These are phyloP conservation scores for Lepidium sativum DNA, from an alignment of 345 rosid genomes.

Conservation along the genomic window DNA sequence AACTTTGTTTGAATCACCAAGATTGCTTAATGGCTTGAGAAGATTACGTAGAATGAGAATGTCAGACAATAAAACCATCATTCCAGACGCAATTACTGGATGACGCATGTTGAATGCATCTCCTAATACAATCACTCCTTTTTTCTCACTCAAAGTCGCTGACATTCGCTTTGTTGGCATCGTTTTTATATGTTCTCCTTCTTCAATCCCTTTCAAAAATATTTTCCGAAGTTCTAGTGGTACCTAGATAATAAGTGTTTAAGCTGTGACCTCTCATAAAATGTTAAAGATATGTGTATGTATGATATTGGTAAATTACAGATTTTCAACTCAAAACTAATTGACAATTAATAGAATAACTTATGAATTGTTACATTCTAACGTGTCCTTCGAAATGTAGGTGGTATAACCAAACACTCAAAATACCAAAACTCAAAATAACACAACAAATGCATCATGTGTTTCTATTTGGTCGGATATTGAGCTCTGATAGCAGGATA, in stretches of 20 bases:
- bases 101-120: conserved; percentile 54
- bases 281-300: too few relatives aligned
- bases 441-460: too few relatives aligned
- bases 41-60: conserved; percentile 41
- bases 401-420: too few relatives aligned
- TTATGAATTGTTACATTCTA: too few relatives aligned
- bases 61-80: conserved; percentile 49
- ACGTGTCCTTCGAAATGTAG: too few relatives aligned
- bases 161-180: conserved; percentile 34
- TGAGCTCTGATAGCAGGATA: too few relatives aligned
- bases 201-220: conserved; percentile 33
- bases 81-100: conserved; percentile 42
- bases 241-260: conserved; percentile 5
- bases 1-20: conserved; percentile 30
- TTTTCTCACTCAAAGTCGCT: conserved; percentile 35
- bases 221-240: conserved; percentile 32
- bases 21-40: conserved; percentile 29
- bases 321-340: too few relatives aligned
- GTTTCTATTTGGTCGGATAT: too few relatives aligned
- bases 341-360: too few relatives aligned
- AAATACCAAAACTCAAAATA: too few relatives aligned
- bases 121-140: conserved; percentile 45
- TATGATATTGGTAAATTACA: too few relatives aligned
- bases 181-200: conserved; percentile 30
- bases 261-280: too few relatives aligned